These are phyloP conservation scores for Boletus sp. DNA, from an alignment of 768 basidiomycete genomes.

Conservation along the genomic window DNA sequence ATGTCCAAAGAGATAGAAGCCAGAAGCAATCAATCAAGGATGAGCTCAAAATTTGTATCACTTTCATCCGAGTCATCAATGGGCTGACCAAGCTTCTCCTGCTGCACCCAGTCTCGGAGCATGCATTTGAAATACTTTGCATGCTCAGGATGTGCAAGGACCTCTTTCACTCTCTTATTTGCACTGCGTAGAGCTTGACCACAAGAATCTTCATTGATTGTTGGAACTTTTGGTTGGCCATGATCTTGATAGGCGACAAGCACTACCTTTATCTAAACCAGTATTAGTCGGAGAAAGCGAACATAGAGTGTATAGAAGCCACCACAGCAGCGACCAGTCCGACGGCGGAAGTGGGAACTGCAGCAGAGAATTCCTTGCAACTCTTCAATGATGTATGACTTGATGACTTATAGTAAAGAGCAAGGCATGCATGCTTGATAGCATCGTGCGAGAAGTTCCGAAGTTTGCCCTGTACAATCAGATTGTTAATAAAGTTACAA, in stretches of 20 bases:
- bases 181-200: neutral
- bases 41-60: neutral
- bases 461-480: neutral
- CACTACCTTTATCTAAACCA: neutral
- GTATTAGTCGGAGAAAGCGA: neutral
- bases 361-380: neutral
- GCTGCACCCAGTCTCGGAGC: neutral
- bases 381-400: neutral
- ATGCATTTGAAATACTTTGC: neutral
- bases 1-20: neutral
- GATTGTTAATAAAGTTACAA: neutral
- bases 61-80: neutral
- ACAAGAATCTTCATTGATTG: neutral
- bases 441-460: neutral
- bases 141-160: neutral
- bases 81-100: neutral
- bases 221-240: neutral
- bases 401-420: neutral
- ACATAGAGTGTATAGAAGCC: neutral
- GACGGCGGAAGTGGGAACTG: neutral
- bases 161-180: neutral
- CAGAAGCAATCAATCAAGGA: neutral
- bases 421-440: neutral
- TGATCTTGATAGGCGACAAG: neutral
- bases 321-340: neutral